These are phyloP conservation scores for Penicillium ochrochloron DNA, from an alignment of 495 filamentous ascomycete genomes.

Conservation along the genomic window DNA sequence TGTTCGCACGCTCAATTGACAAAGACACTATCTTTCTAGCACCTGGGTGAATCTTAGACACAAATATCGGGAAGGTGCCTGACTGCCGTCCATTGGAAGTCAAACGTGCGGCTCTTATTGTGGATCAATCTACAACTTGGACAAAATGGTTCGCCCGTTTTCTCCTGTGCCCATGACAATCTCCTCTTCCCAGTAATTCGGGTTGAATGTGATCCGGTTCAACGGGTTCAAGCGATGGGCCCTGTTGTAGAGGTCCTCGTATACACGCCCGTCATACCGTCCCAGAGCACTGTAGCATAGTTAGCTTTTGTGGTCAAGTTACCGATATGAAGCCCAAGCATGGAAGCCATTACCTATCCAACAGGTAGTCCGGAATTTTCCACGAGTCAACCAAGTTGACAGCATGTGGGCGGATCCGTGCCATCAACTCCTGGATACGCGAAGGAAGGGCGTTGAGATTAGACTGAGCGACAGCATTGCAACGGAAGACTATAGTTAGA, in stretches of 20 bases:
- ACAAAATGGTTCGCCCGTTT: conserved; percentile 26
- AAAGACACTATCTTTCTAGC: too few species aligned
- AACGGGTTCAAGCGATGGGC: conserved; percentile 54
- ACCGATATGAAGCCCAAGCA: background rate
- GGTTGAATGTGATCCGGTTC: conserved; percentile 52
- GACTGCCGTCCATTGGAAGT: background rate
- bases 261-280: conserved; percentile 52
- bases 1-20: too few species aligned
- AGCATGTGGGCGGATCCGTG: conserved; percentile 49
- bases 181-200: conserved; percentile 54
- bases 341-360: conserved; percentile 40
- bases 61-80: background rate
- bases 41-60: background rate
- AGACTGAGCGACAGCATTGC: conserved; percentile 38
- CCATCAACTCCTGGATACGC: conserved; percentile 47
- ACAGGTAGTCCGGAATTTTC: conserved; percentile 53
- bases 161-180: conserved; percentile 47
- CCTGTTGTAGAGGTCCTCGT: conserved; percentile 53
- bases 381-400: conserved; percentile 53
- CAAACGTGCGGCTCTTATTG: background rate
- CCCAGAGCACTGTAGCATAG: conserved; percentile 42
- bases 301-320: background rate
- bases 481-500: conserved; percentile 35
- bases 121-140: conserved; percentile 25
- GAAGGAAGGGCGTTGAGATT: conserved; percentile 39